Percentiles rank a stretch among this genome's conserved stretches.
These are phyloP conservation scores for Populus davidiana DNA, from an alignment of 345 rosid species.

Conservation along the genomic window DNA sequence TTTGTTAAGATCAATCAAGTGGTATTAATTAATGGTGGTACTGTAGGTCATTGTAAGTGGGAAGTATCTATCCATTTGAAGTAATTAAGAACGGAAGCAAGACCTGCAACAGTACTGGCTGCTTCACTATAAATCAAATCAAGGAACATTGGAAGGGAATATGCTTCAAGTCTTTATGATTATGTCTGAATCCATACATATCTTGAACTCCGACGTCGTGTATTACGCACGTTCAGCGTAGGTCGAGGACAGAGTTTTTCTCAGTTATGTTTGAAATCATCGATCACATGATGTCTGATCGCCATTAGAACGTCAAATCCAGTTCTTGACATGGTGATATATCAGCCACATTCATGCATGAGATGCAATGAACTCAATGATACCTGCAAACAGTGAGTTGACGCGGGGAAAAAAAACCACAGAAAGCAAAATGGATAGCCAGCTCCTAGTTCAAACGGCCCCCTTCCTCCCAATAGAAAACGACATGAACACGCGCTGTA, in stretches of 20 bases:
- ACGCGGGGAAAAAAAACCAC: background rate
- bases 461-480: background rate
- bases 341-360: background rate
- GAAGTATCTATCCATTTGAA: background rate
- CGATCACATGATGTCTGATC: too few species aligned
- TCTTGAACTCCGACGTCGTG: background rate
- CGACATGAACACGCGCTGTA: background rate
- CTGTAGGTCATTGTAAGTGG: background rate
- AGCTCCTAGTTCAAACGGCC: background rate
- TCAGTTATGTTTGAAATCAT: background rate
- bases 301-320: too few species aligned
- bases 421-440: background rate
- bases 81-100: background rate
- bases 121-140: conserved; percentile 14
- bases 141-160: background rate
- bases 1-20: too few species aligned
- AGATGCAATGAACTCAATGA: background rate
- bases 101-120: background rate
- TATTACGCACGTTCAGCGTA: background rate
- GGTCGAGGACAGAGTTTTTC: background rate
- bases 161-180: conserved; percentile 1
- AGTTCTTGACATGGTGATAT: background rate
- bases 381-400: background rate
- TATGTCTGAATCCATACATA: conserved; percentile 9
- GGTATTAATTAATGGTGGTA: too few species aligned